Base-by-base conservation (phyloP, 2,329 filamentous ascomycete genomes). In the Penicillium rolfsii region DNA sequence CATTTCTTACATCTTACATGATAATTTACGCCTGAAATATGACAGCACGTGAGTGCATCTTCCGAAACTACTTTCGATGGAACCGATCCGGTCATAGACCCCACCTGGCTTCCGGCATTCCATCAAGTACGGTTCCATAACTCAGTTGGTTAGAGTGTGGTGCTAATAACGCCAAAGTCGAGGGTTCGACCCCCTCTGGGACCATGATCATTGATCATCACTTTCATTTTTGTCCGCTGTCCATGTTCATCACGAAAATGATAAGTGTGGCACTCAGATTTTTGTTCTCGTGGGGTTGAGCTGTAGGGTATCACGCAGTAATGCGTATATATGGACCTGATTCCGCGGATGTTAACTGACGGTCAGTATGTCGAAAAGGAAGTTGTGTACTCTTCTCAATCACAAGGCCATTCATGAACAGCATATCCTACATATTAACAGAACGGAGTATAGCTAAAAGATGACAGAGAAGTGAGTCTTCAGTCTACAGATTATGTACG, bases 161-260 rank as follows among this genome's bases (percentile, higher is more conserved):
- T 53, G 50, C 50, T 53, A 53, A 53, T 53, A 53, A 53, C 50
- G 50, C 50, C 50, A 41, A 53, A 53, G 50, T 53, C 50, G 50
- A 53, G 50, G 50, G 50, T 53, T 53, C 50, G 50, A 53, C 50
- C 50, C 50, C 50, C 50, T 53, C 50, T 53, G 50, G 50, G 50
- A 53, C 50, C 50, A 53, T 40, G 11, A 22, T 19, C n/a, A 52
- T 1, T 4, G 28, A 19, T 22, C n/a, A 11, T 7, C 7, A 30
- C 3, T 38, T 52, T 8, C 11, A 36, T 52, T 52, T 52, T 52
- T 30, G 19, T 1, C 33, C 16, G 12, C 22, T 16, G 35, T 6
- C 0, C 11, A 5, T 36, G 1, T 11, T 36, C 35, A 4, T 14
- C 4, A 5, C 5, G 35, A 14, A 5, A 14, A 14, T 14, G 12